These are phyloP conservation scores for Eucalyptus curtisii DNA, from an alignment of 345 rosid genomes.

Conservation along the genomic window DNA sequence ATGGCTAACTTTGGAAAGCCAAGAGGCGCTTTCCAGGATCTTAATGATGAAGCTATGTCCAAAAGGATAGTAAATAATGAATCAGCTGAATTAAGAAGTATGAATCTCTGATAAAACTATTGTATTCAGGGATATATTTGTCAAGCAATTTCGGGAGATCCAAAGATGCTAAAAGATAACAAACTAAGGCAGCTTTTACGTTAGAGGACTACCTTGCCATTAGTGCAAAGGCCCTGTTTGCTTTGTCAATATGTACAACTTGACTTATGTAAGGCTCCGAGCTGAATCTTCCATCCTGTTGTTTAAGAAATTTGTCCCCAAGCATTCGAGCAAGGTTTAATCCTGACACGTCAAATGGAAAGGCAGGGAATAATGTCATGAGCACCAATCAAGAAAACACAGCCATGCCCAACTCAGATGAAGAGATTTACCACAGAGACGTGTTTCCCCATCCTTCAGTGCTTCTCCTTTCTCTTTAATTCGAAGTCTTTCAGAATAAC, in stretches of 20 bases:
- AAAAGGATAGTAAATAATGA: not conserved
- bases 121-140: not conserved
- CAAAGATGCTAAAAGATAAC: not conserved
- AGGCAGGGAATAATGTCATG: not conserved
- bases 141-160: not conserved
- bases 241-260: slow-evolving; percentile 45
- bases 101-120: not conserved
- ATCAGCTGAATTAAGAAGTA: not conserved
- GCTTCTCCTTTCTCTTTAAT: slow-evolving; percentile 54
- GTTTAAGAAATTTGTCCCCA: slow-evolving; percentile 91
- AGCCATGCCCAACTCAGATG: not conserved
- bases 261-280: slow-evolving; percentile 79
- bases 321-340: slow-evolving; percentile 93
- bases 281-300: slow-evolving; percentile 77
- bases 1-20: not conserved
- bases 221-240: slow-evolving; percentile 50
- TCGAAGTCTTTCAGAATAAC: slow-evolving; percentile 64
- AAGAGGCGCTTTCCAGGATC: not conserved
- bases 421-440: slow-evolving; percentile 46
- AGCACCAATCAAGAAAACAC: not conserved
- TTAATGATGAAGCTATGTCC: not conserved
- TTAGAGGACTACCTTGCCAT: slow-evolving; percentile 62
- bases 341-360: slow-evolving; percentile 21
- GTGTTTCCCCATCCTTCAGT: slow-evolving; percentile 68
- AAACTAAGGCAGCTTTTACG: not conserved